Evolutionary conservation across 352 stramenopile genomes (phyloP).

Genomic region (Pythium myriotylum): DNA sequence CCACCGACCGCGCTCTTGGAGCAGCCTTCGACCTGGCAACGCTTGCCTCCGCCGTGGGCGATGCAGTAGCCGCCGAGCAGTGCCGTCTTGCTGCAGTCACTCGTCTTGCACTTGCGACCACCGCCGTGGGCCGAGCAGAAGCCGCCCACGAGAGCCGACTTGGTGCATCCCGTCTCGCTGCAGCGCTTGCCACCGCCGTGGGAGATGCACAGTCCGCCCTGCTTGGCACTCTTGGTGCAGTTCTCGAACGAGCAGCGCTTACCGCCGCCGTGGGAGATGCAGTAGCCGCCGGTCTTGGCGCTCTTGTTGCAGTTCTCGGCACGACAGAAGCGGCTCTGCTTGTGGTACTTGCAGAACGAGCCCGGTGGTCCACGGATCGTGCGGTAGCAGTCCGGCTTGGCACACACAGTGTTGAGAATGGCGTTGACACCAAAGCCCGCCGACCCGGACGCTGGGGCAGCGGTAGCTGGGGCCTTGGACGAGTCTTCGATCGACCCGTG

Average conservation of each 20-base stretch:
- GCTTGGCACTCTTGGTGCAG: slow-evolving; percentile 86
- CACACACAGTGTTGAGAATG: slow-evolving; percentile 81
- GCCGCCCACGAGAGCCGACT: slow-evolving; percentile 79
- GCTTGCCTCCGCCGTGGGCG: slow-evolving; percentile 49
- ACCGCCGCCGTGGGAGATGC: slow-evolving; percentile 61
- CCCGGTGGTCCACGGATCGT: slow-evolving; percentile 65
- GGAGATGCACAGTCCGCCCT: slow-evolving; percentile 80
- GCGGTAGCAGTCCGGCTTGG: slow-evolving; percentile 79
- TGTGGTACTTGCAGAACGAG: slow-evolving; percentile 86
- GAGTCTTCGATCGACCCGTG: slow-evolving; percentile 38
- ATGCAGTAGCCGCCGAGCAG: slow-evolving; percentile 80
- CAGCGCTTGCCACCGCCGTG: slow-evolving; percentile 84
- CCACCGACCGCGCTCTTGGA: slow-evolving; percentile 27
- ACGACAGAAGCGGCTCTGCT: slow-evolving; percentile 81
- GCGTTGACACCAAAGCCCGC: slow-evolving; percentile 53
- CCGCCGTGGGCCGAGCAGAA: slow-evolving; percentile 85
- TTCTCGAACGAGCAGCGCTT: slow-evolving; percentile 68
- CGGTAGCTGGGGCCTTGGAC: neutral
- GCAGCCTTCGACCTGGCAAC: slow-evolving; percentile 52
- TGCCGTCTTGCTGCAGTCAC: slow-evolving; percentile 77
- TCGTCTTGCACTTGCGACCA: slow-evolving; percentile 72
- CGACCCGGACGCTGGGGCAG: neutral
- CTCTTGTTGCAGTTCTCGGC: slow-evolving; percentile 69
- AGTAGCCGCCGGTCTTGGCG: slow-evolving; percentile 78
- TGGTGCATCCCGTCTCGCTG: slow-evolving; percentile 71